Evolutionary conservation across 139 green algal genomes (phyloP).

Genomic region (Chlamydomonas asymmetrica): DNA sequence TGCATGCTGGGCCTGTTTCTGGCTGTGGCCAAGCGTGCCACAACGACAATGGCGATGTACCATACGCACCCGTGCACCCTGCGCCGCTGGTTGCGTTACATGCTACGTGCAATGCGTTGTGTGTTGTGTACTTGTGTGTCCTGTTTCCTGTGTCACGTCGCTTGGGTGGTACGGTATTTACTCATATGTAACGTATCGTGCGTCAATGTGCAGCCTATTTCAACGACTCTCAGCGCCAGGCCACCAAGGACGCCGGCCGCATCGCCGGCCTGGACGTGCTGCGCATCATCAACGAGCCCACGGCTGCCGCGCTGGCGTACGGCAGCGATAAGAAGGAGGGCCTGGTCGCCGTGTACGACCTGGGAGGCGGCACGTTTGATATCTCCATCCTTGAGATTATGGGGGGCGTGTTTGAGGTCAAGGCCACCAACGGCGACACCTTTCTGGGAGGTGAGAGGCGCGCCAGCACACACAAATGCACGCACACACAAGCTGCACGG

Average conservation of each 20-base stretch:
- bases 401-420: slow-evolving; percentile 96
- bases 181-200: too few species aligned
- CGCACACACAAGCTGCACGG: too few species aligned
- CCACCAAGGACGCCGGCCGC: slow-evolving; percentile 80
- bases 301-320: slow-evolving; percentile 94
- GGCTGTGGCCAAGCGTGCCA: too few species aligned
- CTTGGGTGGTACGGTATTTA: too few species aligned
- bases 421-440: slow-evolving; percentile 99
- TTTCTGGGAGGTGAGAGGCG: slow-evolving; percentile 86
- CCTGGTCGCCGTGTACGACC: slow-evolving; percentile 91
- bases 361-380: slow-evolving; percentile 97
- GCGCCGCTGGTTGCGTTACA: too few species aligned
- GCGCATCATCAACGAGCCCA: slow-evolving; percentile 99
- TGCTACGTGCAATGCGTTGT: too few species aligned
- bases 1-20: too few species aligned
- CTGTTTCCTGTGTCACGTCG: too few species aligned
- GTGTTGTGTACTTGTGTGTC: too few species aligned
- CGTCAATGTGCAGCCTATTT: slow-evolving; percentile 96
- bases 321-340: slow-evolving; percentile 97
- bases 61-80: too few species aligned
- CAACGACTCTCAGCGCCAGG: slow-evolving; percentile 97
- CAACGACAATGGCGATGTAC: too few species aligned
- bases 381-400: slow-evolving; percentile 98
- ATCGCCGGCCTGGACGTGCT: slow-evolving; percentile 91
- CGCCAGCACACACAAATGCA: too few species aligned